Evolutionary conservation across 441 rosid species (phyloP).

Genomic region (Corymbia citriodora): DNA sequence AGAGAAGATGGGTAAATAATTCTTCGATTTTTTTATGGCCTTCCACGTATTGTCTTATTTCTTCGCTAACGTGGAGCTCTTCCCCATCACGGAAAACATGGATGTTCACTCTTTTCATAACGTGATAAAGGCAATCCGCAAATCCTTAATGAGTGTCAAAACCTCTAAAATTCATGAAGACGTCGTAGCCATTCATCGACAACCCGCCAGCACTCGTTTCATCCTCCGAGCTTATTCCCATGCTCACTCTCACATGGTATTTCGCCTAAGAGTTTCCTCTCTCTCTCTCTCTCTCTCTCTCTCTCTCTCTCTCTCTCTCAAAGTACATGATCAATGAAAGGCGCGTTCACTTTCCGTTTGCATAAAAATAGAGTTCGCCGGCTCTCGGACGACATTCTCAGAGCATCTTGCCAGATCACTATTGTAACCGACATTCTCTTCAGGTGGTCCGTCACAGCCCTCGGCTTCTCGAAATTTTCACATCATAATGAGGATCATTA

Average conservation of each 20-base stretch:
- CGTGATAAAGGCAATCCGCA: background rate
- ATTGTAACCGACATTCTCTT: background rate
- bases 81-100: background rate
- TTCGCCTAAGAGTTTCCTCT: background rate
- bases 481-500: background rate
- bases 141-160: background rate
- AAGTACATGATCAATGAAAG: background rate
- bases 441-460: background rate
- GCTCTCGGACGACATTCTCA: no score
- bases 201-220: background rate
- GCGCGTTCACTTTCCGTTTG: background rate
- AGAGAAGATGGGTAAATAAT: background rate
- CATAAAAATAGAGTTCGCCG: background rate
- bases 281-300: no score
- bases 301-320: no score
- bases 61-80: background rate
- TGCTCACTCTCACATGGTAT: background rate
- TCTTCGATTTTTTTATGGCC: background rate
- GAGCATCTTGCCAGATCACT: no score
- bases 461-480: background rate
- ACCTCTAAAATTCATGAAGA: no score
- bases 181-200: background rate
- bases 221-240: background rate
- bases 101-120: background rate
- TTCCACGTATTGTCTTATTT: no score